phyloP scores from a whole-genome alignment of 2,329 filamentous ascomycete genomes.

The Sarocladium brachiariae region DNA sequence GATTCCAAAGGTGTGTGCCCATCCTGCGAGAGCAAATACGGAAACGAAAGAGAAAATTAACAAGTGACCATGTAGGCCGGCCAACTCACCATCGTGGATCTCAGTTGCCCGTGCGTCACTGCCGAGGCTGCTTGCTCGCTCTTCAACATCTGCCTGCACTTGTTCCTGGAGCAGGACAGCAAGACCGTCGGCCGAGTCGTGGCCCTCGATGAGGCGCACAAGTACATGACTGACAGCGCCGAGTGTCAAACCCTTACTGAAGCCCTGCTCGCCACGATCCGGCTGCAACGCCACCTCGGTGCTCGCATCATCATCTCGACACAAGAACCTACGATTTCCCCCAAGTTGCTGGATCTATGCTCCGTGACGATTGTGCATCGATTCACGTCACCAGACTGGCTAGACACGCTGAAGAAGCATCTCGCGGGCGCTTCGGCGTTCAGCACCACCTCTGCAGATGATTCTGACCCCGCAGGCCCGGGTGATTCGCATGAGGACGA shows the following conservation, averaged over 20 bases:
- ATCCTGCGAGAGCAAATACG: no score
- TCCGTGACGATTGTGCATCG: conserved; percentile 68
- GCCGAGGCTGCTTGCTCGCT: conserved; percentile 60
- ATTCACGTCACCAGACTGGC: conserved; percentile 62
- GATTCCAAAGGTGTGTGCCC: conserved; percentile 16
- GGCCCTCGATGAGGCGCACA: conserved; percentile 72
- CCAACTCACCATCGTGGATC: conserved; percentile 46
- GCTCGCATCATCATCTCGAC: conserved; percentile 65
- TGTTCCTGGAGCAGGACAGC: conserved; percentile 52
- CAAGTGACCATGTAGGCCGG: conserved; percentile 21
- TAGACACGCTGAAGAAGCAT: conserved; percentile 34
- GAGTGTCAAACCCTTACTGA: conserved; percentile 55
- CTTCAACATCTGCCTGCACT: conserved; percentile 63
- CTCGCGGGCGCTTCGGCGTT: conserved; percentile 30
- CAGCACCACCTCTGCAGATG: conserved; percentile 3
- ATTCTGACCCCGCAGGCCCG: not conserved
- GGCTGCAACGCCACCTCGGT: conserved; percentile 63
- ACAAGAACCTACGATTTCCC: conserved; percentile 68
- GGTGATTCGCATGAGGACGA: not conserved
- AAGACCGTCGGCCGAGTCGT: conserved; percentile 48
- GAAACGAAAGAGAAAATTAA: no score
- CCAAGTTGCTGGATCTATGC: conserved; percentile 64
- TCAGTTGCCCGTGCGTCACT: conserved; percentile 66
- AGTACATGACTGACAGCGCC: conserved; percentile 55
- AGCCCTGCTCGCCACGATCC: conserved; percentile 54